Conservation (phyloP, 2,329 filamentous ascomycete genomes). For the Albifimbria verrucaria region DNA sequence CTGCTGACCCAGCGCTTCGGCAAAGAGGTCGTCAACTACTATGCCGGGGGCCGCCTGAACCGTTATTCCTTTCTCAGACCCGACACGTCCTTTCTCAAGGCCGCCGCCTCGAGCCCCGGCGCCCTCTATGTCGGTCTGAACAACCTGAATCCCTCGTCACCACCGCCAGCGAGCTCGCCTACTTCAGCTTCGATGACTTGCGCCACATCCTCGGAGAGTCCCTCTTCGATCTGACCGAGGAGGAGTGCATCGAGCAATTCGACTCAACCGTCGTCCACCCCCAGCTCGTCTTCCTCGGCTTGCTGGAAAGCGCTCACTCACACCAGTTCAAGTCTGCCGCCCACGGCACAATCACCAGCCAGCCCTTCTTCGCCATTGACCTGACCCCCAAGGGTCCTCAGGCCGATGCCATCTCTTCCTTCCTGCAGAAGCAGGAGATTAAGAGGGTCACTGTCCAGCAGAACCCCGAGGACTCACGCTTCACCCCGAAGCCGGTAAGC, state of each 20-base stretch:
- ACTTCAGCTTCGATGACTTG: slow-evolving; percentile 67
- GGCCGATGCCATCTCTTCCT: slow-evolving; percentile 57
- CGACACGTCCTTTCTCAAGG: slow-evolving; percentile 66
- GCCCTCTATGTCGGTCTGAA: slow-evolving; percentile 77
- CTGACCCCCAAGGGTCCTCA: slow-evolving; percentile 69
- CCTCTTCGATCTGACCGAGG: slow-evolving; percentile 69
- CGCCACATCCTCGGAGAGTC: slow-evolving; percentile 66
- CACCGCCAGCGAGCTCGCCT: slow-evolving; percentile 58
- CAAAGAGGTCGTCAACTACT: slow-evolving; percentile 80
- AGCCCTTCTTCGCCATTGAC: slow-evolving; percentile 87
- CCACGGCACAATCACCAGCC: slow-evolving; percentile 71
- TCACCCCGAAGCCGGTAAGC: slow-evolving; percentile 57
- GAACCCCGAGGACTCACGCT: slow-evolving; percentile 63
- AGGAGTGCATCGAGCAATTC: slow-evolving; percentile 67
- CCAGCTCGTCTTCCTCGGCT: slow-evolving; percentile 78
- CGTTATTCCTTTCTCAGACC: slow-evolving; percentile 73
- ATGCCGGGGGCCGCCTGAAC: slow-evolving; percentile 74
- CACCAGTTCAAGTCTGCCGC: slow-evolving; percentile 21
- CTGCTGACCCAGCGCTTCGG: slow-evolving; percentile 78
- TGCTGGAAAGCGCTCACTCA: slow-evolving; percentile 59
- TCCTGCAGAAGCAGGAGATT: slow-evolving; percentile 37
- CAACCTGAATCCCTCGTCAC: slow-evolving; percentile 70
- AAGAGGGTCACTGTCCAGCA: slow-evolving; percentile 64
- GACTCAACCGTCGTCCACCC: slow-evolving; percentile 67
- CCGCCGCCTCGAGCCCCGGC: slow-evolving; percentile 62